Evolutionary conservation across 1,139 yeast genomes (phyloP), one percentile per base, ranked within the genome.

Genomic region (Protomyces lactucae-debilis): DNA sequence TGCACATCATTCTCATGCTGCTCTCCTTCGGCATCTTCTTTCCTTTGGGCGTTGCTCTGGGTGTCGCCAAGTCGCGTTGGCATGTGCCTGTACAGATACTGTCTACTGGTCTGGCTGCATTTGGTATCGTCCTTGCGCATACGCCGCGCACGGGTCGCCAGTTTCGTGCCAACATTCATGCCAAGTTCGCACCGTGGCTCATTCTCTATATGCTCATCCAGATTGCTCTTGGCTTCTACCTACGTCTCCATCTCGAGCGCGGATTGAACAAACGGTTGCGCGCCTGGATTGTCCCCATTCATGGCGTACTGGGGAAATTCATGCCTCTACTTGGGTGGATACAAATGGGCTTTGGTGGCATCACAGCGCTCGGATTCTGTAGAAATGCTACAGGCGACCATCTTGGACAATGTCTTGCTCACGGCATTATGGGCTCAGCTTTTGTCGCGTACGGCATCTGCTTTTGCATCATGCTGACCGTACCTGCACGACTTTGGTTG

Each of bases 371-470:
- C 69, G 97, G 96, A 0, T 92, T 91, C 82, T 83, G 91, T 73
- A 81, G 90, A 76, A 66, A 57, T 43, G 53, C 57, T 14, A 60
- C 60, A n/a, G 83, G 85, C 72, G 74, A 78, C 66, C 83, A 90
- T 77, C 79, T 92, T 71, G 98, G 98, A 21, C 98, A 92, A 76
- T 92, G 98, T 74, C 82, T 91, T 57, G 98, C 98, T 0, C 98
- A 92, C 74, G 97, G 97, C 5, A 88, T 92, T 68, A 92, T 92
- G 98, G 98, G 98, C 0, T 82, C 90, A 23, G 86, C 96, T 0
- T 92, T 92, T 71, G 82, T 92, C 14, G 76, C 81, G 3, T 92
- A 92, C 73, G 96, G 97, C 6, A 85, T 86, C 68, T 75, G 89
- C 9, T 79, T 89, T 69, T 75, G 84, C 2, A 73, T 85, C 71